Evolutionary conservation across 345 rosid genomes (phyloP), one percentile per base, ranked within the genome.

Genomic region (Rhodamnia rubescens): DNA sequence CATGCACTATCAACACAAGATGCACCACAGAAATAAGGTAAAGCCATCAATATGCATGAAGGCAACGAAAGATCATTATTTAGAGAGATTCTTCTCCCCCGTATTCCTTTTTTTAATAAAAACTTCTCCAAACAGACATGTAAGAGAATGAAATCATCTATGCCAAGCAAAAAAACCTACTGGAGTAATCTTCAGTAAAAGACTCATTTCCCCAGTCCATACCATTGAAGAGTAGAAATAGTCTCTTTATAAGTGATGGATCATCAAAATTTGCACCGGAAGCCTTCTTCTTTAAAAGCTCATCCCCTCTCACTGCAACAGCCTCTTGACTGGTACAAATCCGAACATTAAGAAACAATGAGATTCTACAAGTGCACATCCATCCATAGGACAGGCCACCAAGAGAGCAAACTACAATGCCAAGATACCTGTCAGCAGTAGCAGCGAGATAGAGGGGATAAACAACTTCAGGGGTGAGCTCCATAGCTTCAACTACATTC

Each of bases 221-320:
- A 95, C 99, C 98, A 90, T 94, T 94, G 83, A 96, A 95, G 29
- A 94, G 91, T 85, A 91, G 84, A 89, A 96, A 95, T 83, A 94
- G 88, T 89, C 91, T 91, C 87, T 84, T 94, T 88, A 94, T 89
- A 94, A 96, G 87, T 89, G 88, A 92, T 15, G 90, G 92, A 88
- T 95, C 96, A 86, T 96, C 98, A 89, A 95, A 91, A 91, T 95
- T 94, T 86, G 94, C 94, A 85, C 85, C 91, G 55, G 92, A 90
- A 85, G 94, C 93, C 90, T 89, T 91, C 92, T 93, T 96, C 92
- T 93, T 96, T 81, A 95, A 88, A 88, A 96, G 96, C 85, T 93
- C 98, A 88, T 94, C 98, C 88, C 99, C 99, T 90, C 93, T 92
- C 90, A 90, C 94, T 86, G 92, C 89, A 87, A 96, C 98, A 87